Evolutionary conservation across 202 grass and related monocot genomes (phyloP), one percentile per base, ranked within the genome.

Genomic region (Zoysia matrella): DNA sequence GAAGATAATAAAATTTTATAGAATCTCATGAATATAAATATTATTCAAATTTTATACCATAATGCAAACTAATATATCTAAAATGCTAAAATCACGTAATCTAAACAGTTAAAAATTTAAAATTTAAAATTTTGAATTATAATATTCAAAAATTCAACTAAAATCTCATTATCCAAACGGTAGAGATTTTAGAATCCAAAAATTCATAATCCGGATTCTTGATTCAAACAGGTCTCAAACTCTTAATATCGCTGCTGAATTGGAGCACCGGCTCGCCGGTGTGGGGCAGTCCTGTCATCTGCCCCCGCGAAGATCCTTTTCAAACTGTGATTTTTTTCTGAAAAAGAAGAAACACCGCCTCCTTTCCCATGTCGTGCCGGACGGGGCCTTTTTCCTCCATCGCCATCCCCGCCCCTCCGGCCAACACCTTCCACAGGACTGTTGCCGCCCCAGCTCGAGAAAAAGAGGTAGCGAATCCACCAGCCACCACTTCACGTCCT

Each of bases 271-370:
- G 15, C 45, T 8, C 13, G 67, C 7, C 2, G 70, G 22, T 30
- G 22, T 30, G 22, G 22, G 22, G 22, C 51, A 88, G 4, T 80
- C 45, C 45, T 1, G 93, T 88, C 82, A 88, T 90, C 87, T 58
- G 56, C 41, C 50, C 50, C 66, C 57, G 66, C 52, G 82, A 56
- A 80, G 72, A 88, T 86, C 82, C 87, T 30, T 92, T 92, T 95
- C 87, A 95, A 95, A 90, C 86, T 67, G 68, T 73, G 49, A 55
- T 30, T 76, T 61, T 88, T 86, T 47, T 85, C 75, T 90, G 86
- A 85, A 92, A 90, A 82, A 79, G 82, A 67, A 95, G 90, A 60
- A 48, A 67, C 81, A 80, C 78, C 71, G 52, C 74, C 69, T 74
- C 74, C 48, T 72, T 52, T 13, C 66, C n/a, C 63, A 72, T 69